These are phyloP conservation scores for Vitis vinifera DNA, from an alignment of 164 flowering plant genomes.

Conservation along the genomic window ASM3070453v1 NC_081808.1:24598001-24598500, in stretches of 20 bases:
- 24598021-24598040: background rate
- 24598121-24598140: conserved; percentile 33
- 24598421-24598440: conserved; percentile 40
- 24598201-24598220: conserved; percentile 69
- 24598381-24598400: conserved; percentile 35
- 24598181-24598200: conserved; percentile 72
- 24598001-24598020: background rate
- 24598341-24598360: too few relatives aligned
- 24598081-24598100: too few relatives aligned
- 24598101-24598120: background rate
- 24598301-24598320: conserved; percentile 13
- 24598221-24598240: conserved; percentile 70
- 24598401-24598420: conserved; percentile 49
- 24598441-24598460: conserved; percentile 58
- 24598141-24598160: conserved; percentile 72
- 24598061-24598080: conserved; percentile 2
- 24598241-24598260: conserved; percentile 76
- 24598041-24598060: conserved; percentile 1
- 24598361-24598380: too few relatives aligned
- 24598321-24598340: too few relatives aligned
- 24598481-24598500: conserved; percentile 87
- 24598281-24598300: conserved; percentile 77
- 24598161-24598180: conserved; percentile 63
- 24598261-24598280: conserved; percentile 90
- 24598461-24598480: conserved; percentile 95